Evolutionary conservation across 306 rosid genomes (phyloP).

Genomic region (Vicia faba): DNA sequence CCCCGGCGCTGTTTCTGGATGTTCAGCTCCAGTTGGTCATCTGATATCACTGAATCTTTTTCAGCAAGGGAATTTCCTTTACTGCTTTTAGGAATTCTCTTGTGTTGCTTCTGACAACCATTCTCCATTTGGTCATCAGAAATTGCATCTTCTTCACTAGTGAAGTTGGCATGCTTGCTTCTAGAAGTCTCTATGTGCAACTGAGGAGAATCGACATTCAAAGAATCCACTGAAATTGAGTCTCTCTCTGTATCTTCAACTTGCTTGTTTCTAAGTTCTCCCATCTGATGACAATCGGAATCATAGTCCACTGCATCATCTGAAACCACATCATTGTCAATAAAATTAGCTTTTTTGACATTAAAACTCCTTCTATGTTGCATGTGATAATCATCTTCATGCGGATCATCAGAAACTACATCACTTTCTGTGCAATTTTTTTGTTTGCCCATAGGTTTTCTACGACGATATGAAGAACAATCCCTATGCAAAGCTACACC

Average conservation of each 20-base stretch:
- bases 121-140: constrained; percentile 42
- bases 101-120: constrained; percentile 36
- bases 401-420: constrained; percentile 44
- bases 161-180: constrained; percentile 33
- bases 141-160: constrained; percentile 31
- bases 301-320: constrained; percentile 49
- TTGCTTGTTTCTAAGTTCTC: constrained; percentile 54
- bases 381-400: constrained; percentile 37
- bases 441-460: constrained; percentile 37
- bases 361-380: constrained; percentile 23
- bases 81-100: constrained; percentile 40
- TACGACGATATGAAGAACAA: constrained; percentile 33
- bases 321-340: constrained; percentile 44
- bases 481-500: constrained; percentile 44
- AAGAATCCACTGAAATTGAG: constrained; percentile 42
- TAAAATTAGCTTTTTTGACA: constrained; percentile 27
- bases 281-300: constrained; percentile 54
- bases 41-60: constrained; percentile 43
- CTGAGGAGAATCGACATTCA: constrained; percentile 37
- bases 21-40: constrained; percentile 47
- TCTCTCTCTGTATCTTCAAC: constrained; percentile 45
- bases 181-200: constrained; percentile 26
- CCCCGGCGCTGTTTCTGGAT: constrained; percentile 44
- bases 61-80: constrained; percentile 28
- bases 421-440: constrained; percentile 40